Base-by-base conservation (phyloP, 2,329 filamentous ascomycete species). In the Pezicula neosporulosa region DNA sequence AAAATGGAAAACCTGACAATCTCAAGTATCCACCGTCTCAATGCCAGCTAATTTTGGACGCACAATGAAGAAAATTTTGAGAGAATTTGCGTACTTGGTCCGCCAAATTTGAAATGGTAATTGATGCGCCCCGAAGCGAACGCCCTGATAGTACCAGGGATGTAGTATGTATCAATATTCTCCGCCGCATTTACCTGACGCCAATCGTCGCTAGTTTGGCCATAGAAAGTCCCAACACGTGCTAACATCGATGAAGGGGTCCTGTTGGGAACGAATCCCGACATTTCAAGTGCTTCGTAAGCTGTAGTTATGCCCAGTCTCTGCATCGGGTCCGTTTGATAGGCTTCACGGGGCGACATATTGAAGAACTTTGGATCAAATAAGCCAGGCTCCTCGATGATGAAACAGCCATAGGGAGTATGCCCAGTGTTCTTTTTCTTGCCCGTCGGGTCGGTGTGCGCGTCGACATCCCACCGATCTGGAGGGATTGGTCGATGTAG, bases 321-420 rank as follows among this genome's bases (percentile, higher is more conserved):
- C 66, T 90, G 88, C 80, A 90, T 90, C 0, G 89, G 89, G 65
- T 93, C 89, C 1, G 87, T 90, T 64, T 91, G 87, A 47, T 83
- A 81, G 27, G 89, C 89, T 69, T 93, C 88, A 60, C 87, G 82
- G 6, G 88, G 87, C 35, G 87, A 91, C 85, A 93, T 91, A 69
- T 90, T 90, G 79, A 93, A 93, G 71, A 93, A 92, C 1, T 85
- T 77, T n/a, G 87, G 85, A 61, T 93, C 89, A 63, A 93, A 93
- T 44, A 87, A 75, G 50, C 87, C 87, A 0, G 88, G 87, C 55
- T 90, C 80, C 55, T 90, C 83, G 36, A 61, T 78, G 73, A 74
- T 78, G 73, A 74, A 91, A 71, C 86, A 89, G 15, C 88, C 88
- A 60, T 83, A 90, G 3, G 85, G 86, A 1, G 87, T 90, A 68